Base-by-base conservation (phyloP, 768 basidiomycete species). In the Lactarius trivialis region DNA sequence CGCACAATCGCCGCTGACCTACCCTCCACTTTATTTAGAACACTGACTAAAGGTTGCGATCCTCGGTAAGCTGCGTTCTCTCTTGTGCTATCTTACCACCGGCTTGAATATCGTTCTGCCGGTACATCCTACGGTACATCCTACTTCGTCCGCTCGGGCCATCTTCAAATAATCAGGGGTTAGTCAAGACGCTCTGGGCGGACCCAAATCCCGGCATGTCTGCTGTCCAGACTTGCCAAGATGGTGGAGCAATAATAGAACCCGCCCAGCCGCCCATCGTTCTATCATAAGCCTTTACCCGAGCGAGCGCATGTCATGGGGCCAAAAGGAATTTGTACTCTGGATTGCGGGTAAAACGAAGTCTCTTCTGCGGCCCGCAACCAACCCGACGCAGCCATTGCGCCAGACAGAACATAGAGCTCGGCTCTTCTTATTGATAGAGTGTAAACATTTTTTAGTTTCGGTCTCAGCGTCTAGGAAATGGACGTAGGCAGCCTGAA, bases 271-370 rank as follows among this genome's bases (percentile, higher is more conserved):
- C 32, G n/a, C 30, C 26, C 53, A 60, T 30, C 41, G 12, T 32
- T 15, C 48, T 30, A 30, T 30, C 30, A 30, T 30, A 14, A 30
- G 48, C 28, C 28, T 30, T 21, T 30, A 57, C 41, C 41, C 61
- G 61, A 53, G 50, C 14, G 34, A 54, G 30, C 21, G 34, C 52
- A 49, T 58, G 61, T 49, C 52, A 48, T 58, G 43, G n/a, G 61
- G 19, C 24, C 50, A 7, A 43, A 17, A 24, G 12, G 19, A 17
- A 12, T 15, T 52, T 19, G 41, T 26, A 11, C 26, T 11, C 39
- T 41, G 33, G 30, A 51, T 26, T 30, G 50, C 55, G 49, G 12
- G 7, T 34, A 11, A n/a, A 34, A 56, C 19, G 30, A 56, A 21
- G 14, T 14, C 43, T 32, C 37, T n/a, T 45, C 43, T 45, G 11